These are phyloP conservation scores for Solanum hybrid DNA, from an alignment of 305 asterid species.

Conservation along the genomic window DNA sequence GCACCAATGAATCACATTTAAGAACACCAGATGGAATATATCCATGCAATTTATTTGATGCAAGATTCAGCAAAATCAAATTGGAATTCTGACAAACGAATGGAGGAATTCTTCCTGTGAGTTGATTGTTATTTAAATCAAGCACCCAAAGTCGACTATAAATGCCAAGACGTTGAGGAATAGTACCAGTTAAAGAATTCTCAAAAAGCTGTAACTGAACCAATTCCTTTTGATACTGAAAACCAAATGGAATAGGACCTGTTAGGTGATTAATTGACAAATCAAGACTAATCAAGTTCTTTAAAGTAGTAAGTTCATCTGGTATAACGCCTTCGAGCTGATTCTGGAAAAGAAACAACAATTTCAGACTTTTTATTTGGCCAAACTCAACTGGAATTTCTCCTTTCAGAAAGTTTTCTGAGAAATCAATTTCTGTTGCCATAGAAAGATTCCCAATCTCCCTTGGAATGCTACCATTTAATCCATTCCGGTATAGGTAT, in stretches of 20 bases:
- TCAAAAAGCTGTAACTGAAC: conserved; percentile 59
- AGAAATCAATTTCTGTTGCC: conserved; percentile 60
- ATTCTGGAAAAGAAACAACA: conserved; percentile 61
- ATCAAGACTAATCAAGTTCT: conserved; percentile 60
- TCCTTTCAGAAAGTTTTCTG: conserved; percentile 65
- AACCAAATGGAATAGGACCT: conserved; percentile 74
- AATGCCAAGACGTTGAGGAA: conserved; percentile 65
- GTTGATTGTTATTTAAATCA: conserved; percentile 57
- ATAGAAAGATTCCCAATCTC: conserved; percentile 65
- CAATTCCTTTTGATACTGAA: conserved; percentile 52
- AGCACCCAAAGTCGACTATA: conserved; percentile 68
- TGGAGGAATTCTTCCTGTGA: conserved; percentile 71
- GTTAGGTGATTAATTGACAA: conserved; percentile 62
- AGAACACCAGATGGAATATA: conserved; percentile 51
- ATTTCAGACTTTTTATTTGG: conserved; percentile 31
- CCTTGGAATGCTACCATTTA: conserved; percentile 71
- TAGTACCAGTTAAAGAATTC: conserved; percentile 52
- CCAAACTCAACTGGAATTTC: conserved; percentile 63
- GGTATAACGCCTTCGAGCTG: conserved; percentile 74
- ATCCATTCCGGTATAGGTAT: conserved; percentile 56
- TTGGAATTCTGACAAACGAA: conserved; percentile 43
- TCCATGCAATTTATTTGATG: conserved; percentile 52
- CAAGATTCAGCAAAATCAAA: conserved; percentile 64
- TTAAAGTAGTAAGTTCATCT: conserved; percentile 44
- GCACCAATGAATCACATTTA: conserved; percentile 50